Base-by-base conservation (phyloP, 179 eudicot species). In the Spinacia oleracea region DNA sequence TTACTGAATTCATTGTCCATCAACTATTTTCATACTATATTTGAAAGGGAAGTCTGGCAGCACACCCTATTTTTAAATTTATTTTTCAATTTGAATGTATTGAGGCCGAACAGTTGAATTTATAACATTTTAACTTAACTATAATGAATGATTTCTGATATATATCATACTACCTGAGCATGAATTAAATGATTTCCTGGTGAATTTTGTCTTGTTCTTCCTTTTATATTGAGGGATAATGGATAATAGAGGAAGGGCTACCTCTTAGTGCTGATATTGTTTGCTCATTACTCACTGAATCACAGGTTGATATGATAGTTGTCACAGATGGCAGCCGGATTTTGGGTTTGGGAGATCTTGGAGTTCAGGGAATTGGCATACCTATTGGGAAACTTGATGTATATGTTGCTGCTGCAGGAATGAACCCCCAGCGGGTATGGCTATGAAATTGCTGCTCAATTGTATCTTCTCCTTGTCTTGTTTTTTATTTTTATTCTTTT, bases 321-420 rank as follows among this genome's bases (percentile, higher is more conserved):
- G 87, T 96, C 84, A 96, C 99, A 70, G 99, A 96, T 96, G 99
- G 99, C 53, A 96, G 99, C 82, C 97, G 99, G 62, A 93, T 96
- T 77, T 97, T 96, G 80, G 99, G 99, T 62, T 86, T 96, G 48
- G 99, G 99, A 78, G 99, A 96, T 78, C 98, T 96, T 81, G 99
- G 99, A 75, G 99, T 96, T 75, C 99, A 96, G 80, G 99, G 99
- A 79, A 96, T 96, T 73, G 99, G 93, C 71, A 96, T 96, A 81
- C 98, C 99, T 16, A 94, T 96, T 64, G 99, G 99, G 64, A 96
- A 96, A 74, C 98, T 96, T 74, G 99, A 96, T 81, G 88, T 96
- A 82, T 96, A 96, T 87, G 99, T 96, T 81, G 99, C 99, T 83
- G 99, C 99, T 77, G 99, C 99, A 78, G 99, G 99, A 66, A 92